Percentiles rank a stretch among this genome's conserved stretches.
phyloP scores from a whole-genome alignment of 768 basidiomycete genomes.

The Boletus sensibilis region DNA sequence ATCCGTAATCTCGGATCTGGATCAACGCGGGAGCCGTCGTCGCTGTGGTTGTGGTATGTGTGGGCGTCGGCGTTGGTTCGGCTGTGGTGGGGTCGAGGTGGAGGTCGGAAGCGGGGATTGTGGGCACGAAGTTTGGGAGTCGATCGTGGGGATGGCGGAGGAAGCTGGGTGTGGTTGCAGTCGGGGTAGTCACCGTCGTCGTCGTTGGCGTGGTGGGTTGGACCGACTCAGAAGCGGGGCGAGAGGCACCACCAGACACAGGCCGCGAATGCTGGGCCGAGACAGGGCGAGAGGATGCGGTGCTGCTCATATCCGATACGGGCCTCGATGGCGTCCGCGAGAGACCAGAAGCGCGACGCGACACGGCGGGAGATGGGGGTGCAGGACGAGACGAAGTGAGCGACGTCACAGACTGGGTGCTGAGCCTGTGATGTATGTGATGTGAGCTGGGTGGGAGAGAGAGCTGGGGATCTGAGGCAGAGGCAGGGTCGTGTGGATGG shows the following conservation, averaged over 20 bases:
- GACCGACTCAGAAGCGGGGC: not conserved
- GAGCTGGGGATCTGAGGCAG: slow-evolving; percentile 1
- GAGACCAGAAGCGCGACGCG: slow-evolving; percentile 40
- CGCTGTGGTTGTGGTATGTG: not conserved
- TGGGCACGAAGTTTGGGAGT: not conserved
- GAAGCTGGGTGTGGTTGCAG: not conserved
- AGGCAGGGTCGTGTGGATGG: not conserved
- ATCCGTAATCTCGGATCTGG: slow-evolving; percentile 54
- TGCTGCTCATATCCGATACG: slow-evolving; percentile 17
- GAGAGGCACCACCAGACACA: slow-evolving; percentile 3
- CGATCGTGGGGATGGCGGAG: not conserved
- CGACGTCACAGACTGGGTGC: slow-evolving; percentile 28
- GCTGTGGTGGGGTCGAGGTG: not conserved
- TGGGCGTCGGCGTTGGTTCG: not conserved
- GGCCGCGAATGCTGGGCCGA: slow-evolving; percentile 15
- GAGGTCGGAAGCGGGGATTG: not conserved
- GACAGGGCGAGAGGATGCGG: slow-evolving; percentile 18
- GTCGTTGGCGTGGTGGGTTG: slow-evolving; percentile 1
- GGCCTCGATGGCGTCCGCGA: slow-evolving; percentile 30
- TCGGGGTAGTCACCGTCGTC: not conserved
- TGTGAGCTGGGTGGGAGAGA: slow-evolving; percentile 1
- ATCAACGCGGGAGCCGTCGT: slow-evolving; percentile 21
- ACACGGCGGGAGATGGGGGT: slow-evolving; percentile 56
- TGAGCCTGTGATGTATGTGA: slow-evolving; percentile 19
- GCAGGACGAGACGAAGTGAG: slow-evolving; percentile 56